A percentile compares a stretch with the other conserved stretches of the same genome.
phyloP scores from a whole-genome alignment of 768 basidiomycete species.

The Thelephora ganbajun region DNA sequence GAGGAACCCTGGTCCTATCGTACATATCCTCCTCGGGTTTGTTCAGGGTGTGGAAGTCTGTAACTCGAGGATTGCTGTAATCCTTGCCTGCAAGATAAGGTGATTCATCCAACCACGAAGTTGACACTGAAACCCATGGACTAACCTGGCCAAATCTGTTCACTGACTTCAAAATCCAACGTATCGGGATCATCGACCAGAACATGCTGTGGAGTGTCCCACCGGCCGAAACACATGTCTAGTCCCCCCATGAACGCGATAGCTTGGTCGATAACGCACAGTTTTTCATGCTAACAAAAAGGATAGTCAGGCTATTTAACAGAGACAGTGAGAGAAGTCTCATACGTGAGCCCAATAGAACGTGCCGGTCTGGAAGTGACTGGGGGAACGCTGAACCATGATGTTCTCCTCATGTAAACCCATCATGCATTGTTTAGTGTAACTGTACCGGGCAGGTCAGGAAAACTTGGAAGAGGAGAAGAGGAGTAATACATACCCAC shows the following conservation, averaged over 20 bases:
- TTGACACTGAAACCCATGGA: background rate
- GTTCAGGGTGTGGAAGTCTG: conserved; percentile 73
- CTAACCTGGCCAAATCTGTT: conserved; percentile 78
- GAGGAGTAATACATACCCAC: conserved; percentile 42
- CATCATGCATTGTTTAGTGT: conserved; percentile 73
- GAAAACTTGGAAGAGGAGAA: background rate
- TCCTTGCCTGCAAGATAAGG: conserved; percentile 60
- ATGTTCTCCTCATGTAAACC: conserved; percentile 75
- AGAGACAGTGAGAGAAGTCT: conserved; percentile 1
- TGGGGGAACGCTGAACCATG: conserved; percentile 92
- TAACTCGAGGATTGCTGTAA: conserved; percentile 80
- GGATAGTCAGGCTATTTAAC: conserved; percentile 1
- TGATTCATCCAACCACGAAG: background rate
- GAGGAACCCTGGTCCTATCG: conserved; percentile 73
- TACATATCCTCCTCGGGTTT: conserved; percentile 96
- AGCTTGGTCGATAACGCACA: conserved; percentile 93
- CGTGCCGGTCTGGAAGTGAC: conserved; percentile 93
- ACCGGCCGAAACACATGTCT: conserved; percentile 88
- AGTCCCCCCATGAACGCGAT: conserved; percentile 98
- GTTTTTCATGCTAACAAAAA: conserved; percentile 73
- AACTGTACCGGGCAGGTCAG: conserved; percentile 26
- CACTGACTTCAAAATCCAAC: conserved; percentile 33
- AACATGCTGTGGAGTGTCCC: conserved; percentile 94
- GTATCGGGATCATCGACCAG: conserved; percentile 73
- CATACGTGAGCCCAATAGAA: conserved; percentile 98